phyloP scores from a whole-genome alignment of 148 eudicot species.

The Vaccinium macrocarpon region DNA sequence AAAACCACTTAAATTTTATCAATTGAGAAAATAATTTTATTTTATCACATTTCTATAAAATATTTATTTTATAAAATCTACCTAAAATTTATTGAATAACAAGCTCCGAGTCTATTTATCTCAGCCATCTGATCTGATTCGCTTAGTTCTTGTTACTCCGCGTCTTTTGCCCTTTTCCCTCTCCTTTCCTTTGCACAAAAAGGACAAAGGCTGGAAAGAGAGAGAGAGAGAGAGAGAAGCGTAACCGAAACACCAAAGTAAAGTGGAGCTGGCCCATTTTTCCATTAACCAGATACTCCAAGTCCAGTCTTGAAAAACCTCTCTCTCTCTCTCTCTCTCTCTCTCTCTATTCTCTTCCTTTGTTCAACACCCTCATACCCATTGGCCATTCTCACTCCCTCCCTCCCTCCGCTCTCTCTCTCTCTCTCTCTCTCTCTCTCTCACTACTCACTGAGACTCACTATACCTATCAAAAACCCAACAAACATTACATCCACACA shows the following conservation, averaged over 20 bases:
- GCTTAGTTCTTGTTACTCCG: background rate
- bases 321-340: background rate
- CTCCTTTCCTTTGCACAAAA: conserved; percentile 11
- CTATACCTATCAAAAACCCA: background rate
- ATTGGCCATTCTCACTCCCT: background rate
- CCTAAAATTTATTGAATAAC: too few relatives aligned
- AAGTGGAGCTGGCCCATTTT: too few relatives aligned
- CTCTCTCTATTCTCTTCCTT: background rate
- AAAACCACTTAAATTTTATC: too few relatives aligned
- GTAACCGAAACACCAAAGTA: background rate
- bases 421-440: background rate
- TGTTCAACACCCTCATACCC: background rate
- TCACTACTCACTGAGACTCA: background rate
- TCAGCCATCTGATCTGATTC: background rate
- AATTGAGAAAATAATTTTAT: too few relatives aligned
- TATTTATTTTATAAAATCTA: too few relatives aligned
- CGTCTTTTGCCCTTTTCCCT: conserved; percentile 14
- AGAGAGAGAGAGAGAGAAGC: background rate
- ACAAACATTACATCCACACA: background rate
- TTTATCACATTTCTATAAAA: too few relatives aligned
- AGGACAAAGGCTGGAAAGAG: background rate
- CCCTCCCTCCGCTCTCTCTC: background rate
- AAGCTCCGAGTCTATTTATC: too few relatives aligned
- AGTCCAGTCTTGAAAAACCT: background rate
- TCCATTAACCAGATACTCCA: too few relatives aligned